Evolutionary conservation across 1,139 yeast species (phyloP), one percentile per base, ranked within the genome.

Genomic region (Kurtzmaniella natalensis): DNA sequence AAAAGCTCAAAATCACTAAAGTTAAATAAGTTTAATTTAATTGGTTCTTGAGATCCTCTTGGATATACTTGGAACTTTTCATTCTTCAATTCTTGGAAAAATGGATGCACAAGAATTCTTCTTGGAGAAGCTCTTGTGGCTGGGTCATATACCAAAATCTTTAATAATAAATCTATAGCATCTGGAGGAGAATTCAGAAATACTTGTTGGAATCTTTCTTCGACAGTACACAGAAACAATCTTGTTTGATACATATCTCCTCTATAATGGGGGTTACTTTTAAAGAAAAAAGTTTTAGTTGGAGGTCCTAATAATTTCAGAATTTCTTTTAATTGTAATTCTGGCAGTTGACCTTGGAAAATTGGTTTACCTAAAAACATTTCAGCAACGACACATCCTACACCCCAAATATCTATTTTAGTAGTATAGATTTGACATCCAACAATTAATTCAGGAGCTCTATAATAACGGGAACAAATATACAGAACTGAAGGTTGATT

Each of bases 361-460:
- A 84, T 80, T 3, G 92, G 87, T 52, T 78, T 81, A 21, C 92
- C 89, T 49, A 82, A 67, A 43, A 81, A 72, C 89, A 84, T 82
- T 56, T 84, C 94, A 14, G 92, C 92, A 44, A 83, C 64, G 7
- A 83, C 92, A 66, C 94, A 84, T 1, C 94, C 94, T 37, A 82
- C 64, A 1, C 92, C 92, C 94, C 94, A 84, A 39, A 82, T 77
- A 54, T 84, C 94, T 39, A 84, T 82, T 50, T 81, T 83, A 6
- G 92, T 81, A 2, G 88, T 73, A 51, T 84, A 84, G 33, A 76
- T 66, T 27, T 83, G 74, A 48, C 87, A 81, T 1, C 92, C 94
- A 40, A 83, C 78, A 48, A 83, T 81, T 42, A 83, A 63, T 56
- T 83, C 94, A 1, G 94, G 94, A 3, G 94, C 92, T 53, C 94